phyloP scores from a whole-genome alignment of 2,329 filamentous ascomycete genomes.

The Diaporthe sp. region DNA sequence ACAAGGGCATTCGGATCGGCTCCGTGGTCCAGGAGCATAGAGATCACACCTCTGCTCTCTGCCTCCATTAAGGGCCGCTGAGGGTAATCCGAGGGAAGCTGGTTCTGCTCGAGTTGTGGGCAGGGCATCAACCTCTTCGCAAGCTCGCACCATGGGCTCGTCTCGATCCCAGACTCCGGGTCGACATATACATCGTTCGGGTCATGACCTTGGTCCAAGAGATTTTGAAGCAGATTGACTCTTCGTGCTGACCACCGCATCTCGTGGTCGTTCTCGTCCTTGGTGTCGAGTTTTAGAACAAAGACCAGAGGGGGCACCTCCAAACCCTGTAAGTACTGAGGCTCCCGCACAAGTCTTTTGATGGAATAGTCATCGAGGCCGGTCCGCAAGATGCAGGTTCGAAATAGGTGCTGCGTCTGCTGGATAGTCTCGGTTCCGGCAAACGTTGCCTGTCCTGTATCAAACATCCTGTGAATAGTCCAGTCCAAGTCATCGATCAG shows the following conservation, averaged over 20 bases:
- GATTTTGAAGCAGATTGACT: background rate
- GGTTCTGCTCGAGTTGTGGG: background rate
- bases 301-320: slow-evolving; percentile 3
- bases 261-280: background rate
- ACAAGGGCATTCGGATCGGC: background rate
- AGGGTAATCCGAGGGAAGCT: background rate
- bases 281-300: background rate
- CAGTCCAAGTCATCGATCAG: slow-evolving; percentile 15
- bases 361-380: background rate
- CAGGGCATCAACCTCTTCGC: slow-evolving; percentile 1
- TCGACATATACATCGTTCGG: background rate
- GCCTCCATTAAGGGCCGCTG: background rate
- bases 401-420: background rate
- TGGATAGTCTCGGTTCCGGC: slow-evolving; percentile 4
- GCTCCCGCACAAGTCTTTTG: background rate
- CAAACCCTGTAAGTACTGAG: background rate
- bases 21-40: background rate
- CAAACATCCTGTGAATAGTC: background rate
- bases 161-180: background rate
- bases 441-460: slow-evolving; percentile 7
- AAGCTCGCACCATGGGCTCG: slow-evolving; percentile 2
- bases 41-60: background rate
- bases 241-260: slow-evolving; percentile 10
- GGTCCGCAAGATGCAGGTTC: slow-evolving; percentile 9
- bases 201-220: background rate